phyloP scores from a whole-genome alignment of 2,329 filamentous ascomycete genomes.

The Botrytis paeoniae region DNA sequence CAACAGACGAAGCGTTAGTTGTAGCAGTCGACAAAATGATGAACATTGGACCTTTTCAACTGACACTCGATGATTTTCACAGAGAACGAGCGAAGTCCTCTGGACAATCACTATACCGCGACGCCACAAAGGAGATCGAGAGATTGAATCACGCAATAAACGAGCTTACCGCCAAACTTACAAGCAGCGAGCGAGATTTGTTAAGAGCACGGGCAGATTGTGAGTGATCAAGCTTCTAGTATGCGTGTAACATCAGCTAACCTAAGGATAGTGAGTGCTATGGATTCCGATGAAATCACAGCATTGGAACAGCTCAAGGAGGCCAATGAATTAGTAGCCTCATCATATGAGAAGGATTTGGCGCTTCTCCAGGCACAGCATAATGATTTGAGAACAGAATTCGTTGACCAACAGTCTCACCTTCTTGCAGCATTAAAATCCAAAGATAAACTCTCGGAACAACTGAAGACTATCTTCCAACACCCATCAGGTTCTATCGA shows the following conservation, averaged over 20 bases:
- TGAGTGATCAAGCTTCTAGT: slow-evolving; percentile 38
- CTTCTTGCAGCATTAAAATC: slow-evolving; percentile 57
- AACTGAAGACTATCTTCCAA: slow-evolving; percentile 39
- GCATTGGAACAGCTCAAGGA: slow-evolving; percentile 58
- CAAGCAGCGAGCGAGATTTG: slow-evolving; percentile 55
- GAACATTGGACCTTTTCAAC: slow-evolving; percentile 35
- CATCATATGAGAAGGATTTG: slow-evolving; percentile 57
- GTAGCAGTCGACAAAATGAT: slow-evolving; percentile 38
- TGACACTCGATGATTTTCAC: slow-evolving; percentile 48
- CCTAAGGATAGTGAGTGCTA: slow-evolving; percentile 46
- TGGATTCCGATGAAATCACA: slow-evolving; percentile 52
- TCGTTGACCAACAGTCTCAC: slow-evolving; percentile 57
- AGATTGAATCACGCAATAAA: slow-evolving; percentile 47
- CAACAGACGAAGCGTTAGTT: slow-evolving; percentile 56
- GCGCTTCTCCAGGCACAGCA: slow-evolving; percentile 53
- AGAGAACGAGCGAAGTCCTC: slow-evolving; percentile 53
- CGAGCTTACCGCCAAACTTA: slow-evolving; percentile 43
- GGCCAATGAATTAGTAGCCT: slow-evolving; percentile 56
- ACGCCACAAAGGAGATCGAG: slow-evolving; percentile 48
- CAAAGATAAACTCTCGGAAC: slow-evolving; percentile 58
- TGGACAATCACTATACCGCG: slow-evolving; percentile 48
- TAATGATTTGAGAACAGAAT: slow-evolving; percentile 49
- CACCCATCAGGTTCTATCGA: slow-evolving; percentile 20
- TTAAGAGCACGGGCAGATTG: slow-evolving; percentile 51
- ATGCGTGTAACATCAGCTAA: slow-evolving; percentile 25